Base-by-base conservation (phyloP, 352 stramenopile genomes). In the Globisporangium cystogenes region DNA sequence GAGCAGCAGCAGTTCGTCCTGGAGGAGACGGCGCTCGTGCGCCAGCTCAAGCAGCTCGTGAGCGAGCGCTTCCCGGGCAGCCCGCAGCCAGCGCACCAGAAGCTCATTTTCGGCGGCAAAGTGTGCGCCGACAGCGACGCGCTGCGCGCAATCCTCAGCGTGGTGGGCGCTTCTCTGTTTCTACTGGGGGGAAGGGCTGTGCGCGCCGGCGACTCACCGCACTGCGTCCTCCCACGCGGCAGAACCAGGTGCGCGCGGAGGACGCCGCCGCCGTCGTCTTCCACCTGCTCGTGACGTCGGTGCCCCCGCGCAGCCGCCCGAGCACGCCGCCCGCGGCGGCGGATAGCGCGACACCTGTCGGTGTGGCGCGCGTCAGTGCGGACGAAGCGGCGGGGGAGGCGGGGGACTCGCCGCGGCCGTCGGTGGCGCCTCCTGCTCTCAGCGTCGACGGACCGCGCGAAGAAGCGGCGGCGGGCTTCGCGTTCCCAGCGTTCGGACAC, bases 91-190 rank as follows among this genome's bases (percentile, higher is more conserved):
- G 62, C 68, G 43, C 59, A 78, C 46, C 84, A 94, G 64, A 89
- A 90, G 44, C 72, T 94, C 56, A 94, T 94, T 44, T 94, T 94
- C 35, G 84, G 81, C 35, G 84, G 84, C 64, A 92, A 94, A 68
- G 86, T 94, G 57, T 94, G 83, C 67, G 58, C 65, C 27, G 80
- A 94, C 56, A 55, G 62, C 20, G 64, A 87, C 49, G 57, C 58
- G 47, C 67, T 94, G 27, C 57, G 55, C 14, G 65, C 64, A 24
- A 55, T 42, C 54, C 66, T 60, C 59, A 56, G 26, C 54, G 57
- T 65, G 29, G 40, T 65, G 61, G 26, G 1, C 7, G 6, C 7
- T n/a, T 40, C 6, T 29, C 16, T 52, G 1, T 39, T 7, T 39
- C 12, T 47, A 33, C 24, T 7, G 15, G 26, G 12, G 39, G 7